Percentiles rank a stretch among this genome's conserved stretches.
Evolutionary conservation across 1,284 basidiomycete genomes (phyloP).

Genomic region (Cystobasidium slooffiae): DNA sequence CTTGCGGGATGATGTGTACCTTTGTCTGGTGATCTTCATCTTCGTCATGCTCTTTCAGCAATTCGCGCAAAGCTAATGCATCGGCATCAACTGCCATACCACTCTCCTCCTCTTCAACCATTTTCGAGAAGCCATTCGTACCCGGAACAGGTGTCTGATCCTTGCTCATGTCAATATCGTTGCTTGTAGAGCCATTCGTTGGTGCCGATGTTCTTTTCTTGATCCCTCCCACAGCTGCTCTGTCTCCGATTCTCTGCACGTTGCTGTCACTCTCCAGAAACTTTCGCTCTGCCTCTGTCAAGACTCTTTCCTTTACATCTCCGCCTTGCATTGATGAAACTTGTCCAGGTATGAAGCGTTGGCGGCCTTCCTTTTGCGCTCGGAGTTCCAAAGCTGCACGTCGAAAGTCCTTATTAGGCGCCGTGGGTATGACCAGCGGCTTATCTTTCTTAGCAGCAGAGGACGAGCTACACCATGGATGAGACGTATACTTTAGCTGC

Average conservation of each 20-base stretch:
- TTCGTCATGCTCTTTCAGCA: constrained; percentile 14
- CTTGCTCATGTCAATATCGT: constrained; percentile 52
- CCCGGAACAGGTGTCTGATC: constrained; percentile 62
- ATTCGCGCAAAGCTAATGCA: constrained; percentile 35
- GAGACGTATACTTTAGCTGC: neutral
- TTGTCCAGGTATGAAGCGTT: constrained; percentile 49
- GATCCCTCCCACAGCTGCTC: constrained; percentile 52
- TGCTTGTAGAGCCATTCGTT: constrained; percentile 45
- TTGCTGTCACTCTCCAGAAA: constrained; percentile 52
- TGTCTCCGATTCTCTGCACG: constrained; percentile 54
- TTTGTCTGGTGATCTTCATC: constrained; percentile 22
- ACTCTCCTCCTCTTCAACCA: neutral
- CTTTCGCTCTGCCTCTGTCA: constrained; percentile 49
- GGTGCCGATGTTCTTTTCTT: constrained; percentile 45
- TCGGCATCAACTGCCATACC: constrained; percentile 24
- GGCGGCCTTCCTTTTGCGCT: constrained; percentile 76
- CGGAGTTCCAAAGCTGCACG: constrained; percentile 60
- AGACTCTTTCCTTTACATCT: constrained; percentile 54
- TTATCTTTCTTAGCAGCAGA: constrained; percentile 58
- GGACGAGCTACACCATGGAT: constrained; percentile 12
- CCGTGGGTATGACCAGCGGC: constrained; percentile 79
- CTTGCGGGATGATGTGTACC: constrained; percentile 39
- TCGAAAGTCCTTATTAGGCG: constrained; percentile 86
- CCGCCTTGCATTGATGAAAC: constrained; percentile 36
- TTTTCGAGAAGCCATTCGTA: constrained; percentile 5